Base-by-base conservation (phyloP, 2,329 filamentous ascomycete species). In the Aureobasidium sp. region DNA sequence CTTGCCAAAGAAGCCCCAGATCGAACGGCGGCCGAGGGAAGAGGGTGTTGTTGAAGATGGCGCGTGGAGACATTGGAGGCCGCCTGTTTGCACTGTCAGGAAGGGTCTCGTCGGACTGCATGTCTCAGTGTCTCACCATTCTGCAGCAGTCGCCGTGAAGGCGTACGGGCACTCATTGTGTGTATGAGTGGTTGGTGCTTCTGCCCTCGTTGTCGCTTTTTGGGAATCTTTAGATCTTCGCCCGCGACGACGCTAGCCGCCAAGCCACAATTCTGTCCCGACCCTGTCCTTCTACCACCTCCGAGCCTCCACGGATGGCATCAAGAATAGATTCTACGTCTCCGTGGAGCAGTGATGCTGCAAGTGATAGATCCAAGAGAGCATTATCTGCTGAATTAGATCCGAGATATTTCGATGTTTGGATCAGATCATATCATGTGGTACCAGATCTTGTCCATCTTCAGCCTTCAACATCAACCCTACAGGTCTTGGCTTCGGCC, bases 131-230 rank as follows among this genome's bases (percentile, higher is more conserved):
- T 59, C 75, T 54, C 76, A 88, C 85, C 80, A 66, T 77, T 74
- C 64, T 74, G 73, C 53, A 78, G 73, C 61, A 85, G 71, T 71
- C 79, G 79, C 73, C 80, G 73, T 62, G 81, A 74, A 61, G 83
- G 81, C 64, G 82, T 71, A 68, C 79, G 78, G 62, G 85, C 69
- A 71, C 76, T 86, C 85, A 88, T 89, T 65, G 59, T 57, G 58
- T 47, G 30, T 30, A 38, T 44, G 53, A 38, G 30, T 37, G 53
- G 30, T 39, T 32, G 29, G 41, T 45, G 39, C 38, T 38, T 41
- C 38, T 50, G 12, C 6, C 35, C 35, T 40, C 14, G 32, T 45
- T 27, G 51, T 39, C 34, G 40, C 22, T 16, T 22, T 35, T 30
- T 30, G 7, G 11, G 42, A 24, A 37, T 30, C 40, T 54, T 22